A percentile compares a stretch with the other conserved stretches of the same genome.
Conservation (phyloP, 2,329 filamentous ascomycete genomes). For the Penicillium sp. region DNA sequence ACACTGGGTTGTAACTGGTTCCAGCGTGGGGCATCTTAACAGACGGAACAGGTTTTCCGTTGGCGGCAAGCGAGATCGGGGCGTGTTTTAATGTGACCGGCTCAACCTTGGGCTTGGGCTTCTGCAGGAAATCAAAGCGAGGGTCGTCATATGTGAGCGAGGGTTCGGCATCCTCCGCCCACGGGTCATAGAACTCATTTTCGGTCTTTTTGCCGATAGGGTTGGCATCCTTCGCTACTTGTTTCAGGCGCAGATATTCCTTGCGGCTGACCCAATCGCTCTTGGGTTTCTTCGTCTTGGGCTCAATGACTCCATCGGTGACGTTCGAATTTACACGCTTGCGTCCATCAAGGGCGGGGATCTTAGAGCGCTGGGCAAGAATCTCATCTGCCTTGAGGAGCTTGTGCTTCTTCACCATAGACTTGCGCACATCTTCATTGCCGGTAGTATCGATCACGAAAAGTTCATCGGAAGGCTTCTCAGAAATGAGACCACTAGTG, state of each 20-base stretch:
- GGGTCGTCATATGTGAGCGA: constrained; percentile 48
- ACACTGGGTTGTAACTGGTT: constrained; percentile 88
- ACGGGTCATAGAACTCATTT: constrained; percentile 69
- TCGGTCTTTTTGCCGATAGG: constrained; percentile 56
- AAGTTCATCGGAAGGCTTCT: constrained; percentile 78
- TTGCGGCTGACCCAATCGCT: constrained; percentile 79
- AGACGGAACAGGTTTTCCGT: constrained; percentile 74
- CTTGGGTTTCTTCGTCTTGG: constrained; percentile 69
- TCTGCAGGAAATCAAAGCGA: constrained; percentile 65
- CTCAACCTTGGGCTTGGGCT: constrained; percentile 64
- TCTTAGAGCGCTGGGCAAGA: constrained; percentile 75
- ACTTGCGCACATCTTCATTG: constrained; percentile 64
- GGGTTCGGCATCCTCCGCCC: constrained; percentile 57
- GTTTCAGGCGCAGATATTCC: constrained; percentile 74
- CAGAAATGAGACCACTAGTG: constrained; percentile 74
- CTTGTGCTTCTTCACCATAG: constrained; percentile 68
- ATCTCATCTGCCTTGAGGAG: constrained; percentile 89
- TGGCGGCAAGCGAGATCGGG: constrained; percentile 78
- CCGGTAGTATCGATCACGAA: constrained; percentile 80
- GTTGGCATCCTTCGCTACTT: constrained; percentile 68
- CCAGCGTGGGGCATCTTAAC: constrained; percentile 77
- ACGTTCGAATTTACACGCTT: constrained; percentile 73
- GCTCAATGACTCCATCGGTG: constrained; percentile 68
- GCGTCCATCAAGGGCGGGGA: constrained; percentile 73
- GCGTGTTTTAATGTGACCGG: constrained; percentile 73